Percentiles rank a stretch among this genome's conserved stretches.
Evolutionary conservation across 441 rosid species (phyloP).

Genomic region (Kokia cookei): DNA sequence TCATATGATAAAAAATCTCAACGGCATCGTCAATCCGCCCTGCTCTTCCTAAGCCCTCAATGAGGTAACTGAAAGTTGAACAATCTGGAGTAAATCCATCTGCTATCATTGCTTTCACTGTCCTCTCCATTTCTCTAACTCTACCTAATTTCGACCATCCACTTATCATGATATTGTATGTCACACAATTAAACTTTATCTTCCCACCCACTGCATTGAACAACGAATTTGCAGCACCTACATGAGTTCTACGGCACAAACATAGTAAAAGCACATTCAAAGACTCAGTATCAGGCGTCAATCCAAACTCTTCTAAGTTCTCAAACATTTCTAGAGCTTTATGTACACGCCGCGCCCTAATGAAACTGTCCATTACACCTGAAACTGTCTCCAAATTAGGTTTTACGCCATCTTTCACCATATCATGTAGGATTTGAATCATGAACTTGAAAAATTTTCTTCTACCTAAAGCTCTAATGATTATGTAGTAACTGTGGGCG

Average conservation of each 20-base stretch:
- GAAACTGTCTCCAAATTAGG: conserved; percentile 43
- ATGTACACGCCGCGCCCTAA: conserved; percentile 42
- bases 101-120: conserved; percentile 56
- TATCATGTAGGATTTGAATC: conserved; percentile 36
- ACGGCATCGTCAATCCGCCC: conserved; percentile 59
- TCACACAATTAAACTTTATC: conserved; percentile 35
- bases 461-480: conserved; percentile 70
- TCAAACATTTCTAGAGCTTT: conserved; percentile 54
- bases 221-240: conserved; percentile 54
- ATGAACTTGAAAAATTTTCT: conserved; percentile 53
- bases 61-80: conserved; percentile 46
- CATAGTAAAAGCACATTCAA: conserved; percentile 61
- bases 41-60: conserved; percentile 81
- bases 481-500: conserved; percentile 39
- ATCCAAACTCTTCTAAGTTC: conserved; percentile 44
- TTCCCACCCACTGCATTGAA: conserved; percentile 50
- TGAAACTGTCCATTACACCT: conserved; percentile 54
- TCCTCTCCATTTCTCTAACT: conserved; percentile 47
- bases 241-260: conserved; percentile 69
- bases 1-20: conserved; percentile 47
- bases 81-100: conserved; percentile 52
- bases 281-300: conserved; percentile 41
- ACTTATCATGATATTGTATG: conserved; percentile 50
- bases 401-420: conserved; percentile 31
- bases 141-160: conserved; percentile 82